phyloP scores from a whole-genome alignment of 495 filamentous ascomycete genomes.

The Chaetomidium leptoderma region DNA sequence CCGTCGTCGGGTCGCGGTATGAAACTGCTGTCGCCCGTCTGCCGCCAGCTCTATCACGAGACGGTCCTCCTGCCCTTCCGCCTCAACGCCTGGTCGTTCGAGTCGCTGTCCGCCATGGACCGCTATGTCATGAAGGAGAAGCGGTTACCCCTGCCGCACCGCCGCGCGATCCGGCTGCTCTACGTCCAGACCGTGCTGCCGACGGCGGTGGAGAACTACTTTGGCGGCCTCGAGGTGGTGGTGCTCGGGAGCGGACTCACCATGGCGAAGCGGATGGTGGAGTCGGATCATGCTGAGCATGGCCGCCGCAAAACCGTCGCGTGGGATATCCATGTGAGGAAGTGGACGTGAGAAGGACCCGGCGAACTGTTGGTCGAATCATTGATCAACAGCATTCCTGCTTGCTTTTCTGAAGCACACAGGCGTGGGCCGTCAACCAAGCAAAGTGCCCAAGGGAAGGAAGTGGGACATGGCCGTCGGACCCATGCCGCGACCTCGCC shows the following conservation, averaged over 20 bases:
- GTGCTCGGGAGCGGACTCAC: constrained; percentile 17
- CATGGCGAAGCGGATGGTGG: constrained; percentile 16
- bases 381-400: background rate
- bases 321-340: background rate
- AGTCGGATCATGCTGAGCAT: background rate
- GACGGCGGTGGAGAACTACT: constrained; percentile 18
- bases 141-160: constrained; percentile 23
- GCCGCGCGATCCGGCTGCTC: constrained; percentile 27
- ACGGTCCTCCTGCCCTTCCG: constrained; percentile 29
- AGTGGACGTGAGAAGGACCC: background rate
- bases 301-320: background rate
- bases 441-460: no score
- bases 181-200: constrained; percentile 21
- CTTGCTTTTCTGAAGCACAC: no score
- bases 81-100: constrained; percentile 34
- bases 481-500: no score
- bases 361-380: background rate
- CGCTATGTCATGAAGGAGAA: constrained; percentile 30
- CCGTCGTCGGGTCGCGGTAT: constrained; percentile 18
- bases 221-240: constrained; percentile 24
- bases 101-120: constrained; percentile 26
- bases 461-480: no score
- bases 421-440: no score
- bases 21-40: constrained; percentile 30
- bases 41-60: constrained; percentile 33